Evolutionary conservation across 2,329 filamentous ascomycete genomes (phyloP).

Genomic region (Dactylellina leptospora): DNA sequence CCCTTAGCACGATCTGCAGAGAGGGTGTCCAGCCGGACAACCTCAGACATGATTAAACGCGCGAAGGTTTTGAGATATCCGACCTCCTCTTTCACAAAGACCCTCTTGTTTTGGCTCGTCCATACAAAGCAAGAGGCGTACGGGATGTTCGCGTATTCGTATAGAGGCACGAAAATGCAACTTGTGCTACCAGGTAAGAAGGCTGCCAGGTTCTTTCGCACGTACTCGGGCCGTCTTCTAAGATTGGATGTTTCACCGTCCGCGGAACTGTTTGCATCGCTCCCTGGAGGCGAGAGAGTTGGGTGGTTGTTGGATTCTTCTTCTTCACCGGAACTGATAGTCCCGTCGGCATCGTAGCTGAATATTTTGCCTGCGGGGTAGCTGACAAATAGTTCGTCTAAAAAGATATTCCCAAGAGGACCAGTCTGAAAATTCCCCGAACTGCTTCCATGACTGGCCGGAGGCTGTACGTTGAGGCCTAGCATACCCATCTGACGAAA

Average conservation of each 20-base stretch:
- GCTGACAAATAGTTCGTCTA: slow-evolving; percentile 26
- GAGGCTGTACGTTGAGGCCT: slow-evolving; percentile 20
- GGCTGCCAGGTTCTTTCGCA: slow-evolving; percentile 35
- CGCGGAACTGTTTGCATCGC: slow-evolving; percentile 37
- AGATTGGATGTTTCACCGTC: slow-evolving; percentile 25
- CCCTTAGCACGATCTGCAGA: slow-evolving; percentile 65
- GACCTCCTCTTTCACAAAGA: slow-evolving; percentile 64
- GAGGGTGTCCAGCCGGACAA: slow-evolving; percentile 65
- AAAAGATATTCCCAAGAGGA: slow-evolving; percentile 19
- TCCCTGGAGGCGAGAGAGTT: slow-evolving; percentile 28
- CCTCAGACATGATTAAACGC: slow-evolving; percentile 68
- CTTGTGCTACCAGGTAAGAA: slow-evolving; percentile 55
- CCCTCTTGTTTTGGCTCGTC: slow-evolving; percentile 62
- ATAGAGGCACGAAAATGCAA: slow-evolving; percentile 55
- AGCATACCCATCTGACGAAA: slow-evolving; percentile 37
- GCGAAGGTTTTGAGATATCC: slow-evolving; percentile 66
- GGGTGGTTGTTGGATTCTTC: slow-evolving; percentile 10
- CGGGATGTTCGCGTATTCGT: slow-evolving; percentile 55
- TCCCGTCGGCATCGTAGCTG: slow-evolving; percentile 27
- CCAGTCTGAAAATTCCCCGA: slow-evolving; percentile 14
- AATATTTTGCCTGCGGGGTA: slow-evolving; percentile 42
- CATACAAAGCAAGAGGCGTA: slow-evolving; percentile 66
- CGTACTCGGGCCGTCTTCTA: slow-evolving; percentile 31
- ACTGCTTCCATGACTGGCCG: not conserved
- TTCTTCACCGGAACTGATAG: slow-evolving; percentile 37